Base-by-base conservation (phyloP, 2,329 filamentous ascomycete species). In the Aspergillus phoenicis region DNA sequence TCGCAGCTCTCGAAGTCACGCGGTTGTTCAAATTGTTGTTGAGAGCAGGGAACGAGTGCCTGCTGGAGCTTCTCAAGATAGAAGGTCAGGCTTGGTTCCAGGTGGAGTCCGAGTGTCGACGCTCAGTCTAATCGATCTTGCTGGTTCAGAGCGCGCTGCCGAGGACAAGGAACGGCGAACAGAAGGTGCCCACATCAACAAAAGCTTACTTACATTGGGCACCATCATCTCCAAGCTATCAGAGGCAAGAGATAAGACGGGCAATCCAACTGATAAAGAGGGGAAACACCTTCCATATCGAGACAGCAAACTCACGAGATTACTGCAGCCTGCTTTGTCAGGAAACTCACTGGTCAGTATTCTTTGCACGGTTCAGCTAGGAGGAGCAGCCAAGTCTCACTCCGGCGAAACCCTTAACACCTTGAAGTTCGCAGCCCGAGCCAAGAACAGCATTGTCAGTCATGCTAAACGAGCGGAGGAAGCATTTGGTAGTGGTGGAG, bases 101-200 rank as follows among this genome's bases (percentile, higher is more conserved):
- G 94, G 94, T 54, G 95, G 95, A 61, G 95, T 99, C 5, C 89
- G 95, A 54, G 95, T 99, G 5, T 98, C 94, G 15, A 98, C 95
- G 0, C 80, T 99, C 59, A 97, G 93, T 73, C 80, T 99, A 73
- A 99, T 99, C 66, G 95, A 99, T 84, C 82, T 99, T 68, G 95
- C 95, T 58, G 95, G 95, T 41, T 98, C 95, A 0, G 95, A 99
- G 75, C 92, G 94, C 77, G 95, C 95, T 43, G 95, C 95, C 3
- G 95, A 98, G 71, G 91, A 89, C 58, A 99, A 98, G 75, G 95
- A 98, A 79, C 87, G 95, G 57, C 86, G 95, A 49, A 91, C 92
- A 15, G 95, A 99, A 78, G 95, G 95, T 64, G 94, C 94, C 11
- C 95, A 99, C 74, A 99, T 99, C 80, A 99, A 99, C 82, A 98